Base-by-base conservation (phyloP, 805 yeast species). In the Candida oleophila region DNA sequence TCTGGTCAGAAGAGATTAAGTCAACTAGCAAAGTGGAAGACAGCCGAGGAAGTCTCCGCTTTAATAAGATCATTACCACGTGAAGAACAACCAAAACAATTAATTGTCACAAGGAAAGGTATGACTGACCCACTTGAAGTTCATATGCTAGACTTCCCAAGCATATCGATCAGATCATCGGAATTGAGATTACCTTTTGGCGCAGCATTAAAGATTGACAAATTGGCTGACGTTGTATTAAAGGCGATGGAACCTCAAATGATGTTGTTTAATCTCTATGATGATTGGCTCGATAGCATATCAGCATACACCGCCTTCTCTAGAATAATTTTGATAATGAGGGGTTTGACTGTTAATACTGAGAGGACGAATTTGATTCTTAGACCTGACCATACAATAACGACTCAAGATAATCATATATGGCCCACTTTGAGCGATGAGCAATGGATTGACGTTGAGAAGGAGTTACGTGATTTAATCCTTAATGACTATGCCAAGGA, bases 1-100 rank as follows among this genome's bases (percentile, higher is more conserved):
- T 85, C 96, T 3, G 99, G 99, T 16, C 98, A 94, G 64, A 91
- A 89, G 59, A 85, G 97, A 56, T 75, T 92, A 49, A 85, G 94
- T 22, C 97, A 94, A 60, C 69, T 94, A 53, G 91, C 98, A 1
- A 94, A 94, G 62, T 94, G 99, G 99, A 94, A 92, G 63, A 84
- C 98, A 1, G 98, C 99, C 0, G 99, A 94, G 66, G 98, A 92
- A 65, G 96, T 89, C 19, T 92, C 97, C 14, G 96, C 96, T 0
- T 71, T 94, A 52, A 78, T 94, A 16, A 76, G 97, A 38, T 88
- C 97, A 0, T 68, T 94, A 45, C 97, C 97, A 0, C 76, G 82
- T 45, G 97, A 92, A 57, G 97, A 94, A 65, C 97, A 90, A 58
- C 99, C 99, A 2, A 87, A 87, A 57, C 96, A 91, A 65, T 70